Base-by-base conservation (phyloP, 495 filamentous ascomycete species). In the Collariella sp. region DNA sequence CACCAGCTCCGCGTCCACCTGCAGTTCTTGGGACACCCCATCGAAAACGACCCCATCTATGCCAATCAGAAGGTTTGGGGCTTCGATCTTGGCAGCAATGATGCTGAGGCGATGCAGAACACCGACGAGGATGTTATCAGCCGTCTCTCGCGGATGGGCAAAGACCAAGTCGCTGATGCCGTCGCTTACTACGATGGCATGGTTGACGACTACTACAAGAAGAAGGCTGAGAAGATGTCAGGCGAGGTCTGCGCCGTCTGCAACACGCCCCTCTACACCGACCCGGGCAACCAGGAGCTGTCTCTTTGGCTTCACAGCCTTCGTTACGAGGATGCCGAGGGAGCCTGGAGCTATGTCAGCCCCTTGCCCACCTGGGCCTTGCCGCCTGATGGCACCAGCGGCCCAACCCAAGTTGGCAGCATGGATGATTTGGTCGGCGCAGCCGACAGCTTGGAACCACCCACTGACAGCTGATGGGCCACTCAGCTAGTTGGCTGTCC, bases 1-100 rank as follows among this genome's bases (percentile, higher is more conserved):
- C 93, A 98, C 63, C 93, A 98, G 65, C 81, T 98, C 18, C 81
- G 93, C 22, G 94, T 98, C 11, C 93, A 98, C 62, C 79, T 98
- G 1, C 93, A 98, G 63, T 95, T 86, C 64, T 72, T 98, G 11
- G 93, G 93, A 9, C 86, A 98, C 62, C 94, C 93, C 2, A 96
- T 98, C 61, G 81, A 85, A 46, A 97, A 97, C 66, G 93, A 98
- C 65, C 93, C 93, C 3, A 98, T 98, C 56, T 98, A 98, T 67
- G 89, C 86, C 60, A 97, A 97, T 62, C 84, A 87, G 53, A 81
- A 81, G 44, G 93, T 97, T 18, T 98, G 94, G 76, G 94, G 94
- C 2, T 74, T 82, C 1, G 77, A 80, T 1, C 79, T 98, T 0
- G 93, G 86, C 7, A 77, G 77, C 46, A 79, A 84, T 46, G 87